Percentiles rank a stretch among this genome's conserved stretches.
Conservation (phyloP, 108 stramenopile genomes). For the Pelagomonas calceolata region DNA sequence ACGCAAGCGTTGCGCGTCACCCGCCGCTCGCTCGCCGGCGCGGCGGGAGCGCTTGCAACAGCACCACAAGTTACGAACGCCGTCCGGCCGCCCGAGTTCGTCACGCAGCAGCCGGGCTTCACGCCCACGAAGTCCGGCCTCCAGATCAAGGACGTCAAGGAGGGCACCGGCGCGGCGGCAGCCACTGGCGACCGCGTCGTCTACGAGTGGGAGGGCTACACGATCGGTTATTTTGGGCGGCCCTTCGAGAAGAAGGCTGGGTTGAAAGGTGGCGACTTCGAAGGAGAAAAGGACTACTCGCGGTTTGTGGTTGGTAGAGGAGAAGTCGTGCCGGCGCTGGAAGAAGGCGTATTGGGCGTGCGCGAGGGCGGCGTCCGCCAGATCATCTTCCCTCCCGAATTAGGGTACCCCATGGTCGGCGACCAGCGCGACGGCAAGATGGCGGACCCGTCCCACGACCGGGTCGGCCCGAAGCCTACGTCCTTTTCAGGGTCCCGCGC, state of each 20-base stretch:
- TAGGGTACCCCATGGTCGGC: constrained; percentile 21
- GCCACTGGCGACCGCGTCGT: constrained; percentile 30
- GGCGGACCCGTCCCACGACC: constrained; percentile 52
- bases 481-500: constrained; percentile 76
- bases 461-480: constrained; percentile 76
- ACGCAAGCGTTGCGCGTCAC: too few species aligned
- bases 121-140: not conserved
- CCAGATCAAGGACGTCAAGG: not conserved
- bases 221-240: constrained; percentile 79
- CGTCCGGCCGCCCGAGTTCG: not conserved
- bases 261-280: constrained; percentile 68
- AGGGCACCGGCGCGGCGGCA: not conserved
- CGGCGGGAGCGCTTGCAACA: too few species aligned
- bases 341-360: constrained; percentile 59
- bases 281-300: constrained; percentile 63
- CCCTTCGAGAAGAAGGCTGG: constrained; percentile 77
- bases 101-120: not conserved
- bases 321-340: constrained; percentile 57
- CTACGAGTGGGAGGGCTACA: constrained; percentile 91
- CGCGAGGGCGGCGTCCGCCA: constrained; percentile 72
- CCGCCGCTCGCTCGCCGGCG: too few species aligned
- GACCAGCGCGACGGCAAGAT: not conserved
- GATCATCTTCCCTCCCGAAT: constrained; percentile 58
- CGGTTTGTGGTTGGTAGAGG: constrained; percentile 64
- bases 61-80: too few species aligned